These are phyloP conservation scores for Cutaneotrichosporon spelunceum DNA, from an alignment of 1,284 basidiomycete species.

Conservation along the genomic window DNA sequence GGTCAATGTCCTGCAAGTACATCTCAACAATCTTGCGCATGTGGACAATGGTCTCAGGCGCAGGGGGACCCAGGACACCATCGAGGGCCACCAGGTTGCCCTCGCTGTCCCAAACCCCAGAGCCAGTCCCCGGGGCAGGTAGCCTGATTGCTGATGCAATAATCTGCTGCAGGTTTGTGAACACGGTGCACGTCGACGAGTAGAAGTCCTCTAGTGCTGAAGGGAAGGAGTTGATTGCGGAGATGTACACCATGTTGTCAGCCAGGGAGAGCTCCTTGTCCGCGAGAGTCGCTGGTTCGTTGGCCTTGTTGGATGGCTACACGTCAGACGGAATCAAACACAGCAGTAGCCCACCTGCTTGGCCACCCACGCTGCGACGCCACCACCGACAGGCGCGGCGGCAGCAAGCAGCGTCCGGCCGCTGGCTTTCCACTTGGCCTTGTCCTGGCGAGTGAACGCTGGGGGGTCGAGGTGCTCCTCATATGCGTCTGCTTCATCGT, in stretches of 20 bases:
- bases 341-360: conserved; percentile 26
- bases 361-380: conserved; percentile 37
- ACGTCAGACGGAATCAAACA: conserved; percentile 5
- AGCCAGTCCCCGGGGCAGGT: conserved; percentile 12
- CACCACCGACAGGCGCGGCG: conserved; percentile 38
- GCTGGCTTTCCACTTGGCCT: conserved; percentile 37
- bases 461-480: conserved; percentile 32
- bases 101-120: conserved; percentile 32
- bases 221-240: conserved; percentile 30
- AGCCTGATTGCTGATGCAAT: conserved; percentile 33
- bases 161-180: conserved; percentile 47
- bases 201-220: conserved; percentile 38
- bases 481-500: conserved; percentile 9
- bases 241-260: conserved; percentile 37
- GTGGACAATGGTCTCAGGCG: conserved; percentile 42
- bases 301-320: conserved; percentile 31
- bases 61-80: conserved; percentile 37
- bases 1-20: conserved; percentile 41
- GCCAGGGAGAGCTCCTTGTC: conserved; percentile 23
- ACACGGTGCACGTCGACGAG: conserved; percentile 49
- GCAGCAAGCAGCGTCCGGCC: conserved; percentile 32
- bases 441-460: conserved; percentile 30
- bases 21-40: conserved; percentile 41
- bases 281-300: conserved; percentile 23
- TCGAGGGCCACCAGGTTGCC: conserved; percentile 31